Base-by-base conservation (phyloP, 805 yeast genomes). In the Yamadazyma philogaea region DNA sequence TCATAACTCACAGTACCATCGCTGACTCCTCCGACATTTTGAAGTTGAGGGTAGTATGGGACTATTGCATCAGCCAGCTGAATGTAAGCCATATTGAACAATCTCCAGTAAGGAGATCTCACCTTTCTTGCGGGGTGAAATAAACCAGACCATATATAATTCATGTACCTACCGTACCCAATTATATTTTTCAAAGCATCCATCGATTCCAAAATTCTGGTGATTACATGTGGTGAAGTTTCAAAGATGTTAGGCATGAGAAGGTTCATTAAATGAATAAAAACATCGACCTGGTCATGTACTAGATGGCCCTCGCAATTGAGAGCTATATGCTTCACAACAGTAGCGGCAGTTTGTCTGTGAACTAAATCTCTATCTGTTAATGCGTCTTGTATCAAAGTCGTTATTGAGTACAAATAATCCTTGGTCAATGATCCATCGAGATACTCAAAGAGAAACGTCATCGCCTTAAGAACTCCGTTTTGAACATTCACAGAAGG, bases 401-500 rank as follows among this genome's bases (percentile, higher is more conserved):
- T 90, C 0, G 85, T 70, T 2, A 87, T 77, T 0, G 95, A 81
- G 58, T 84, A 87, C 30, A 91, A 73, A 55, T 93, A 93, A 55
- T 87, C 95, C 20, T 78, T 75, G 0, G 95, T 80, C 66, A 80
- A 71, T n/a, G 52, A 31, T 7, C 82, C 85, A 12, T 91, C 91
- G 49, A 88, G 81, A 56, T 91, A 93, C 64, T 93, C 98, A 63
- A 91, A 88, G 76, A 93, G 72, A 55, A 93, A 93, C 12, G 96
- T 75, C 71, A 90, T 66, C 0, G 98, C 87, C 56, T 93, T 93
- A 52, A 93, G 67, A 7, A 93, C 88, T 70, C 98, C 98, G 61
- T 93, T 90, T 61, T 91, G 98, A 6, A 93, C 96, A 55, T 90
- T 89, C 37, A 81, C 79, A 47, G 90, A 97, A 0, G 96, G 96